Base-by-base conservation (phyloP, 805 yeast species). In the Wickerhamiella vanderwaltii region DNA sequence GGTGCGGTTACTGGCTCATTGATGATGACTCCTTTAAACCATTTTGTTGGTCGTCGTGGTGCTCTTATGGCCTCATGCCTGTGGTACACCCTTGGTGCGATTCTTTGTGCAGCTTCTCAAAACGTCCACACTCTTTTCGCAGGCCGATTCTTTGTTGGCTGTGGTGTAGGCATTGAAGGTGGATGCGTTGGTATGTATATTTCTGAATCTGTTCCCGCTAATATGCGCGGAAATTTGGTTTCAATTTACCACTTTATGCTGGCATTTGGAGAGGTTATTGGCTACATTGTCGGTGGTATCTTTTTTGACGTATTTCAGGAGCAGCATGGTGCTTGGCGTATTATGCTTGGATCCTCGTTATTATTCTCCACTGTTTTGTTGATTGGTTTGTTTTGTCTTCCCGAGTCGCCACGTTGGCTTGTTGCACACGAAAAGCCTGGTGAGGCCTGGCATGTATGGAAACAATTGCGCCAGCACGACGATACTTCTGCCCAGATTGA, bases 1-100 rank as follows among this genome's bases (percentile, higher is more conserved):
- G 83, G 82, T 49, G 82, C 79, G 25, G 68, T 76, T 58, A 69
- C 69, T 22, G 83, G 84, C 36, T 71, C 79, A 43, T 61, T 77
- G 30, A 52, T 73, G 44, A 65, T 77, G 66, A 67, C 79, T 2
- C 80, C 80, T 3, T 57, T 72, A 47, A 73, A 69, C 52, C 75
- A 72, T 51, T 56, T 43, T 43, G 60, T 73, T 32, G 82, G 83
- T 15, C 68, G 82, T 56, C 67, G 73, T 48, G 57, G 63, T 45
- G 61, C 79, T 7, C 65, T 76, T 51, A 64, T 74, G 41, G 57
- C 72, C 41, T 71, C 80, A 3, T 73, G 79, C 64, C 47, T 75
- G 29, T 66, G 72, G 62, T 75, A 75, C 58, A 73, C 80, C 15
- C 48, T 74, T 33, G 81, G 82, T 42, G 77, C 77, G 45, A 71